A percentile compares a stretch with the other conserved stretches of the same genome.
These are phyloP conservation scores for Exophiala aquamarina DNA, from an alignment of 2,329 filamentous ascomycete genomes.

Conservation along the genomic window DNA sequence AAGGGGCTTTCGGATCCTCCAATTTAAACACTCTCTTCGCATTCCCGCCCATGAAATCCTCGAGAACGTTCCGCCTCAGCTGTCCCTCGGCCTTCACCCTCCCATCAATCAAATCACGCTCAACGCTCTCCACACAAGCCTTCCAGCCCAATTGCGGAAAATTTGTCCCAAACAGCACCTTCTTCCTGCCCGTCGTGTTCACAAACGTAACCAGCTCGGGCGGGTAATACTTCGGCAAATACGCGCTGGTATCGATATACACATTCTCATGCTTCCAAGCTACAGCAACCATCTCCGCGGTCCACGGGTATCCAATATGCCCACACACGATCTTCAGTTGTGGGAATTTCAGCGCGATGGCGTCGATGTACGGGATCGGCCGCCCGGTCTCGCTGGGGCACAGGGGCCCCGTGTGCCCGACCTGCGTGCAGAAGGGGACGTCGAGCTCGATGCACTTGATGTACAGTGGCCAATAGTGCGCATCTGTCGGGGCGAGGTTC, in stretches of 20 bases:
- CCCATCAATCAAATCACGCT: constrained; percentile 5
- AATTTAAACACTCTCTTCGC: constrained; percentile 25
- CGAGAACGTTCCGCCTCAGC: constrained; percentile 12
- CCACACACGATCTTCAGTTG: constrained; percentile 27
- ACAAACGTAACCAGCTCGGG: constrained; percentile 28
- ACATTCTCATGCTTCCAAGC: constrained; percentile 32
- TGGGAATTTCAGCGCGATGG: constrained; percentile 29
- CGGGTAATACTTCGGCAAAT: constrained; percentile 29
- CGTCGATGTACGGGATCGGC: constrained; percentile 31
- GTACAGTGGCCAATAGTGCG: constrained; percentile 31
- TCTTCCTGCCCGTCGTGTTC: constrained; percentile 28
- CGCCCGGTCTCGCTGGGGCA: constrained; percentile 31
- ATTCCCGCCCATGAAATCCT: constrained; percentile 25
- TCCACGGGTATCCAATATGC: constrained; percentile 30
- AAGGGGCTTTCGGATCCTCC: not conserved
- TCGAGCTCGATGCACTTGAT: constrained; percentile 32
- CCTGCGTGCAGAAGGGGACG: constrained; percentile 31
- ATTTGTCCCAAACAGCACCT: constrained; percentile 32
- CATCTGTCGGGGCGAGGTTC: constrained; percentile 30
- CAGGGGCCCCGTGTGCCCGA: constrained; percentile 30
- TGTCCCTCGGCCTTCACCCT: not conserved
- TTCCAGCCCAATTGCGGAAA: constrained; percentile 30
- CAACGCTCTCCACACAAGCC: constrained; percentile 25
- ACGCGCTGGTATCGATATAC: constrained; percentile 30
- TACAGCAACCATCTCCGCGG: constrained; percentile 26